phyloP scores from a whole-genome alignment of 1,139 yeast genomes.

The Geotrichum macrosporum region DNA sequence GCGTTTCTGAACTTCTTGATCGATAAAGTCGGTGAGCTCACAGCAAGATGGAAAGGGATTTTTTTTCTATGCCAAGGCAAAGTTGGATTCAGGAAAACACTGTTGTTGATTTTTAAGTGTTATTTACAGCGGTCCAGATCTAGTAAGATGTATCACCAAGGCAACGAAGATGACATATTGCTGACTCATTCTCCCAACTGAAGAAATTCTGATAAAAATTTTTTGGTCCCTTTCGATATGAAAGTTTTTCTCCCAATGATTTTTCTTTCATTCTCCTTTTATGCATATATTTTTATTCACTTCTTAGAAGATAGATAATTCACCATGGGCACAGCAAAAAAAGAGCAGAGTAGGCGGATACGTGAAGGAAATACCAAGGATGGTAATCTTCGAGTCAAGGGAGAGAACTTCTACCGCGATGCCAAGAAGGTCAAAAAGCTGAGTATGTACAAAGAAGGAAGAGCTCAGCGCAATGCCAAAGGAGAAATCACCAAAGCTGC shows the following conservation, averaged over 20 bases:
- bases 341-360: conserved; percentile 79
- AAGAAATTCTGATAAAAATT: conserved; percentile 2
- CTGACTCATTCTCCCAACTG: conserved; percentile 10
- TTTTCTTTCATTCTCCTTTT: conserved; percentile 2
- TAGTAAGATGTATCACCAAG: neutral
- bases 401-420: conserved; percentile 92
- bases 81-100: neutral
- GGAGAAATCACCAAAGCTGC: conserved; percentile 91
- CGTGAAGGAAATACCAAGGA: conserved; percentile 79
- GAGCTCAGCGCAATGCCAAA: conserved; percentile 76
- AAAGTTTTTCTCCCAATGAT: no score
- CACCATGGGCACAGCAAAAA: conserved; percentile 86
- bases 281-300: no score
- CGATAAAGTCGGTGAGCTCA: no score
- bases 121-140: neutral
- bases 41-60: neutral
- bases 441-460: conserved; percentile 89
- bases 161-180: neutral
- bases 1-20: no score
- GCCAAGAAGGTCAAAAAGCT: conserved; percentile 86
- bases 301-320: no score
- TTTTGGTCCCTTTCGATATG: conserved; percentile 3
- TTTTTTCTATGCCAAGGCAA: no score
- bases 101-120: conserved; percentile 2
- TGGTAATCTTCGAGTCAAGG: conserved; percentile 90